Evolutionary conservation across 2,329 filamentous ascomycete species (phyloP).

Genomic region (Nigrograna mackinnonii): DNA sequence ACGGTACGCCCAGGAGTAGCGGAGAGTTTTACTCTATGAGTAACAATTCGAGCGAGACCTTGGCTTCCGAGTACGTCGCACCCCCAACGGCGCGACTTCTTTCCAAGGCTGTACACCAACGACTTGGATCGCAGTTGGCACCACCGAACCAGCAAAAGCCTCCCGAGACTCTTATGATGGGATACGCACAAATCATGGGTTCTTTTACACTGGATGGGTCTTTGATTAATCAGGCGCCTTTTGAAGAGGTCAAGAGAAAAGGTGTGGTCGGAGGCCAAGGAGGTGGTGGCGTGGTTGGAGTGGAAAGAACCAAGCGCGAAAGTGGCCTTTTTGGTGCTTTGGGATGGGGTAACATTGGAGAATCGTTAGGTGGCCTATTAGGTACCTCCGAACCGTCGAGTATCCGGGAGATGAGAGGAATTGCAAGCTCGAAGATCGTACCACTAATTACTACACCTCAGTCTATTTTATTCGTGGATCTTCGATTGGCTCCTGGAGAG

Average conservation of each 20-base stretch:
- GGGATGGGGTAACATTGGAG: constrained; percentile 86
- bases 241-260: constrained; percentile 95
- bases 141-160: constrained; percentile 30
- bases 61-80: constrained; percentile 81
- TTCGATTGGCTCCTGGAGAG: constrained; percentile 85
- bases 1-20: constrained; percentile 82
- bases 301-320: constrained; percentile 74
- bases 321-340: constrained; percentile 81
- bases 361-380: constrained; percentile 85
- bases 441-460: constrained; percentile 94
- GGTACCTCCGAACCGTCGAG: constrained; percentile 86
- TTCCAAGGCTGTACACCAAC: constrained; percentile 28
- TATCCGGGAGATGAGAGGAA: constrained; percentile 92
- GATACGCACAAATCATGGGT: constrained; percentile 90
- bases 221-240: constrained; percentile 83
- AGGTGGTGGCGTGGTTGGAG: constrained; percentile 81
- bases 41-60: constrained; percentile 91
- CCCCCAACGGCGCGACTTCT: constrained; percentile 56
- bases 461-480: constrained; percentile 92
- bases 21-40: constrained; percentile 94
- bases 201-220: constrained; percentile 92
- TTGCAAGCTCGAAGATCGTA: constrained; percentile 82
- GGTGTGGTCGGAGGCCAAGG: constrained; percentile 83
- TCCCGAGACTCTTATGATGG: constrained; percentile 94
- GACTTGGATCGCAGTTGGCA: constrained; percentile 34